These are phyloP conservation scores for Claviceps humidiphila DNA, from an alignment of 2,329 filamentous ascomycete genomes.

Conservation along the genomic window DNA sequence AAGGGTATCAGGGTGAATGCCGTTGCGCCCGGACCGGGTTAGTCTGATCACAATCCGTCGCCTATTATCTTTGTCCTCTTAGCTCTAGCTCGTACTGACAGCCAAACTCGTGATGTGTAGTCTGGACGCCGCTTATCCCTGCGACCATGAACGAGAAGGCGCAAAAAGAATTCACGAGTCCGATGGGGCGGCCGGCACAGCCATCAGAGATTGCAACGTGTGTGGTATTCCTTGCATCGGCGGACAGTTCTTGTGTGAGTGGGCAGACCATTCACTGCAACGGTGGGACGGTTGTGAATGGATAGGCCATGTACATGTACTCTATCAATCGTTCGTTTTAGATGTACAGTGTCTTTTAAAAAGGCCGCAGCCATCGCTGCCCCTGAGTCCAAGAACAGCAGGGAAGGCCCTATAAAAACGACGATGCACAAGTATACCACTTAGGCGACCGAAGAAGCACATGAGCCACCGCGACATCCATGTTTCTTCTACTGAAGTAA, in stretches of 20 bases:
- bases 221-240: conserved; percentile 66
- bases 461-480: no score
- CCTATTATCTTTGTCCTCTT: background rate
- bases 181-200: conserved; percentile 66
- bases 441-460: no score
- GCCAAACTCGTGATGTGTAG: conserved; percentile 15
- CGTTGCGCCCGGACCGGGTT: conserved; percentile 57
- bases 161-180: conserved; percentile 58
- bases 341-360: no score
- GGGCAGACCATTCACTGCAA: conserved; percentile 53
- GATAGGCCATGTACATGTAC: conserved; percentile 8
- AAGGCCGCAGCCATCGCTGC: no score
- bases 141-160: conserved; percentile 58
- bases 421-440: no score
- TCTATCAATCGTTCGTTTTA: no score
- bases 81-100: background rate
- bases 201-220: conserved; percentile 72
- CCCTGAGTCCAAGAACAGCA: no score
- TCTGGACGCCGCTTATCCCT: conserved; percentile 66
- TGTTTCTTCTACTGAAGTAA: no score
- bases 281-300: conserved; percentile 35
- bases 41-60: background rate
- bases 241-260: conserved; percentile 60
- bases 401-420: no score
- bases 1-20: conserved; percentile 67